Conservation (phyloP, 73 alveolate species). For the Tetrahymena borealis region DNA sequence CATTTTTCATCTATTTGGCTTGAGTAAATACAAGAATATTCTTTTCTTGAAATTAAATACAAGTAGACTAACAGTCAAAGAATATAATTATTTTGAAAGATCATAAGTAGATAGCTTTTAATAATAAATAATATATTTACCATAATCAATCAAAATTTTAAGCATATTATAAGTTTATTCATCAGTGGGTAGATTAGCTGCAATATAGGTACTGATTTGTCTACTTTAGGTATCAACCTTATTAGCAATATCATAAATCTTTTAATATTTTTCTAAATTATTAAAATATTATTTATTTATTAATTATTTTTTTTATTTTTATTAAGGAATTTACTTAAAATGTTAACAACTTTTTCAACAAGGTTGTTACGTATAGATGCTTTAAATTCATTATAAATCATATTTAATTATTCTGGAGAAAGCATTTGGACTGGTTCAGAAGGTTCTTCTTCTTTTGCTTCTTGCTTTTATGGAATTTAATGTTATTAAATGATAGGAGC, state of each 20-base stretch:
- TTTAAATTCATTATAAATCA: not conserved
- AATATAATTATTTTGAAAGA: no score
- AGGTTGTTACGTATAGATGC: not conserved
- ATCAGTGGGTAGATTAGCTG: constrained; percentile 19
- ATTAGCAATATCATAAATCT: constrained; percentile 13
- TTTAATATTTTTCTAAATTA: constrained; percentile 7
- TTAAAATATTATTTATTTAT: not conserved
- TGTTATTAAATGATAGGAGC: no score
- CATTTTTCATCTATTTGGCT: no score
- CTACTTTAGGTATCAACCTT: constrained; percentile 16
- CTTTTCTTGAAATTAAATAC: no score
- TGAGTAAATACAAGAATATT: no score
- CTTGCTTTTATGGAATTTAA: not conserved
- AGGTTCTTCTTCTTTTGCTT: not conserved
- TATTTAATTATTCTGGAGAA: not conserved
- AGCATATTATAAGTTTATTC: constrained; percentile 5
- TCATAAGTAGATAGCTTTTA: no score
- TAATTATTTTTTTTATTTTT: not conserved
- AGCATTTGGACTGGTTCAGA: not conserved
- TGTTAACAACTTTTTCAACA: not conserved
- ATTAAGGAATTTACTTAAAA: not conserved
- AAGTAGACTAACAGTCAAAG: no score
- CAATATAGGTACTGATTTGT: constrained; percentile 31
- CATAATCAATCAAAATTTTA: constrained; percentile 16
- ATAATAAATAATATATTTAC: not conserved